A percentile compares a stretch with the other conserved stretches of the same genome.
These are phyloP conservation scores for Schizopora paradoxa DNA, from an alignment of 1,284 basidiomycete species.

Conservation along the genomic window DNA sequence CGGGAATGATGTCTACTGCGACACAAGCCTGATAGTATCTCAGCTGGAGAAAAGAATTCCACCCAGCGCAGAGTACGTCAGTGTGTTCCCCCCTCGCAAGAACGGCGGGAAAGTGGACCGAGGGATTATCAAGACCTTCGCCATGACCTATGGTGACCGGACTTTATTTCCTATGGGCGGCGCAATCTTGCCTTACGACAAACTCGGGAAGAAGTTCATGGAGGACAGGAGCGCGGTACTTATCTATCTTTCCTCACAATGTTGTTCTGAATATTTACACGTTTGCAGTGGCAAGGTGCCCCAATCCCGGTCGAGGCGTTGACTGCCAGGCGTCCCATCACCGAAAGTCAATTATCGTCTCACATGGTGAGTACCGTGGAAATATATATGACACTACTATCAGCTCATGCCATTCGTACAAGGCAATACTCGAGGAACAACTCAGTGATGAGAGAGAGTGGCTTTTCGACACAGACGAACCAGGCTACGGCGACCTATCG, in stretches of 20 bases:
- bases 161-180: conserved; percentile 37
- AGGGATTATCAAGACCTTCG: conserved; percentile 41
- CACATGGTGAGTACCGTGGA: conserved; percentile 31
- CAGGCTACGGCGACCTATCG: conserved; percentile 46
- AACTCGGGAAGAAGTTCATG: conserved; percentile 41
- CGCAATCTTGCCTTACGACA: conserved; percentile 40
- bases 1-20: conserved; percentile 49
- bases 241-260: conserved; percentile 3
- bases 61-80: conserved; percentile 37
- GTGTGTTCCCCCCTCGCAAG: conserved; percentile 41
- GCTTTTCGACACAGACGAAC: conserved; percentile 47
- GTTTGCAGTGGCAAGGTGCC: conserved; percentile 18
- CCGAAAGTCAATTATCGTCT: conserved; percentile 33
- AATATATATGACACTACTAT: no score
- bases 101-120: conserved; percentile 35
- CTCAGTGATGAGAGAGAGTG: conserved; percentile 49
- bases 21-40: conserved; percentile 30
- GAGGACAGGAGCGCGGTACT: conserved; percentile 41
- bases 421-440: conserved; percentile 47
- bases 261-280: neutral
- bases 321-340: conserved; percentile 27
- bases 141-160: conserved; percentile 40
- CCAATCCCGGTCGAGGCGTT: conserved; percentile 34
- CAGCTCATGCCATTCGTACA: conserved; percentile 8
- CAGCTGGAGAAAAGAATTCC: conserved; percentile 40